Evolutionary conservation across 805 yeast species (phyloP).

Genomic region (Lachancea thermotolerans): DNA sequence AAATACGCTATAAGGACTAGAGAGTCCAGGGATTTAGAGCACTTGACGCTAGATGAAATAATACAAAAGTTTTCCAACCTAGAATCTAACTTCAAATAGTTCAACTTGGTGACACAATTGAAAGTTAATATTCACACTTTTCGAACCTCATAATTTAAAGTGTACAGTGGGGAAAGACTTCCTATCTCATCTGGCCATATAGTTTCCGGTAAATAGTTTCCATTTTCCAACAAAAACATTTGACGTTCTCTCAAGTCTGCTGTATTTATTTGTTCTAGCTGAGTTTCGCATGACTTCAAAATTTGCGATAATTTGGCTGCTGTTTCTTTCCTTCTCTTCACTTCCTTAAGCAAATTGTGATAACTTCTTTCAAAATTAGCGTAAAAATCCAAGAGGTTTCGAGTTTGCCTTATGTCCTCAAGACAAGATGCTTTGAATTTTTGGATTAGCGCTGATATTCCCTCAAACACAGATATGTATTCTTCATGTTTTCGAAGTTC

Average conservation of each 20-base stretch:
- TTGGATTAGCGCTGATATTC: slow-evolving; percentile 27
- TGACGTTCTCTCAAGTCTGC: slow-evolving; percentile 41
- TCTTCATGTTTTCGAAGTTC: slow-evolving; percentile 27
- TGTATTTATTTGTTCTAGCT: slow-evolving; percentile 34
- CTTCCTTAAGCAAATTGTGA: slow-evolving; percentile 44
- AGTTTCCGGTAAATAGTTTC: slow-evolving; percentile 51
- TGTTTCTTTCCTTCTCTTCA: slow-evolving; percentile 41
- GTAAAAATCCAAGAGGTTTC: slow-evolving; percentile 43
- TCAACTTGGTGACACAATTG: no score
- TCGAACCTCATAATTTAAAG: slow-evolving; percentile 17
- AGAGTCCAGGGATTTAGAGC: slow-evolving; percentile 39
- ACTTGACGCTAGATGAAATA: slow-evolving; percentile 45
- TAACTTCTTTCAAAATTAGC: slow-evolving; percentile 46
- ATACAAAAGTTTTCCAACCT: slow-evolving; percentile 45
- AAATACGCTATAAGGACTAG: slow-evolving; percentile 60
- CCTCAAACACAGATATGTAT: slow-evolving; percentile 25
- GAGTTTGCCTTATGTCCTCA: slow-evolving; percentile 21
- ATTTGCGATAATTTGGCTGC: slow-evolving; percentile 36
- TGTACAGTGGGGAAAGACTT: slow-evolving; percentile 25
- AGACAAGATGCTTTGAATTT: slow-evolving; percentile 30
- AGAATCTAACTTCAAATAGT: slow-evolving; percentile 42
- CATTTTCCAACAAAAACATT: slow-evolving; percentile 41
- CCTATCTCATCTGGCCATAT: slow-evolving; percentile 42
- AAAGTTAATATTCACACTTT: background rate
- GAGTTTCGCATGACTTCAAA: slow-evolving; percentile 36